A percentile compares a stretch with the other conserved stretches of the same genome.
Evolutionary conservation across 2,329 filamentous ascomycete genomes (phyloP).

Genomic region (Fusarium hainanense): DNA sequence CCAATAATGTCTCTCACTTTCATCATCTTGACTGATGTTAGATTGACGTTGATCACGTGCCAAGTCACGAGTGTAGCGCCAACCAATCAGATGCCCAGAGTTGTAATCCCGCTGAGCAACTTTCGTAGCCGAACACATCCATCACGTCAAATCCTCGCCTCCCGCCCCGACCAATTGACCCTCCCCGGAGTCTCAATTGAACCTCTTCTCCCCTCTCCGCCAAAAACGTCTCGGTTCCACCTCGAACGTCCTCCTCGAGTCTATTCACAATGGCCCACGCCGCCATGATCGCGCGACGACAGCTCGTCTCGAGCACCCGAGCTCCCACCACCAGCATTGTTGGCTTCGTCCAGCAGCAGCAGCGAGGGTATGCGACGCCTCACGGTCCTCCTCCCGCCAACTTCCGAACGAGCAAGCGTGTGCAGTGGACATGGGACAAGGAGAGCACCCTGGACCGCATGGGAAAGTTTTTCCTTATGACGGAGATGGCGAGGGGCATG

Average conservation of each 20-base stretch:
- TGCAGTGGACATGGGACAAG: slow-evolving; percentile 82
- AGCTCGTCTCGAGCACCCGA: slow-evolving; percentile 47
- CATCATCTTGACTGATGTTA: slow-evolving; percentile 1
- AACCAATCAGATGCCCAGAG: slow-evolving; percentile 53
- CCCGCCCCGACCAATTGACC: slow-evolving; percentile 44
- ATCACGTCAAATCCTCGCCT: slow-evolving; percentile 47
- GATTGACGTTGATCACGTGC: slow-evolving; percentile 46
- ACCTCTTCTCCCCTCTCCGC: slow-evolving; percentile 26
- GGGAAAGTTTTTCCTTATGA: slow-evolving; percentile 94
- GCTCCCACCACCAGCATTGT: slow-evolving; percentile 31
- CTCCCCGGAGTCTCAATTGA: slow-evolving; percentile 44
- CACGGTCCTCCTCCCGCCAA: slow-evolving; percentile 80
- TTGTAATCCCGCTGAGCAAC: slow-evolving; percentile 56
- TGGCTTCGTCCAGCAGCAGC: slow-evolving; percentile 46
- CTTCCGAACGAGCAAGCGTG: slow-evolving; percentile 80
- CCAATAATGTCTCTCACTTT: background rate
- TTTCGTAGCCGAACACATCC: slow-evolving; percentile 47
- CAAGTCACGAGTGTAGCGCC: slow-evolving; percentile 36
- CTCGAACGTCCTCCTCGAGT: slow-evolving; percentile 29
- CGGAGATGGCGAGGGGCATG: slow-evolving; percentile 97
- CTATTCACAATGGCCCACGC: slow-evolving; percentile 48
- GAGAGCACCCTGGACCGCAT: slow-evolving; percentile 84
- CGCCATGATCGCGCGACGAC: slow-evolving; percentile 53
- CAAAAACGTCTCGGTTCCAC: slow-evolving; percentile 6
- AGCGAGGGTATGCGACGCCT: slow-evolving; percentile 71